Evolutionary conservation across 1,139 yeast species (phyloP).

Genomic region (Cylindricascospora bacillispora): DNA sequence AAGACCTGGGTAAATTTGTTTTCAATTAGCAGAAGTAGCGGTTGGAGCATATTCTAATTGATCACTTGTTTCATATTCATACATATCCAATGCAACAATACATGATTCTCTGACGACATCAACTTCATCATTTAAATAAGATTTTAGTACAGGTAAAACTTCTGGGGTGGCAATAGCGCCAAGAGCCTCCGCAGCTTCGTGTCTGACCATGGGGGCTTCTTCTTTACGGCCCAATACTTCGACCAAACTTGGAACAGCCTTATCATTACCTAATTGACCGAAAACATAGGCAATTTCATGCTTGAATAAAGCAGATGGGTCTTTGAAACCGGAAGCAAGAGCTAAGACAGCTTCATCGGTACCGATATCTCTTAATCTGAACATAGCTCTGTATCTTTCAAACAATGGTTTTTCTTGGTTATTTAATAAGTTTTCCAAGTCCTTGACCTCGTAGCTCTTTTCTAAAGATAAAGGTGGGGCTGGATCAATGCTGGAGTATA

Average conservation of each 20-base stretch:
- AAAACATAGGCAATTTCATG: constrained; percentile 98
- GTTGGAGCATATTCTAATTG: constrained; percentile 65
- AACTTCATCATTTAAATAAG: constrained; percentile 69
- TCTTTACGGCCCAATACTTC: constrained; percentile 61
- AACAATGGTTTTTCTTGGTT: constrained; percentile 71
- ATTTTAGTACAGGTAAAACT: constrained; percentile 74
- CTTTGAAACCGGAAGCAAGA: constrained; percentile 78
- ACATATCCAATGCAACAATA: constrained; percentile 94
- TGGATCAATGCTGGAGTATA: constrained; percentile 85
- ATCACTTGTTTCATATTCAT: constrained; percentile 81
- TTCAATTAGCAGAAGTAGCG: neutral
- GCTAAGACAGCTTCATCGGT: constrained; percentile 88
- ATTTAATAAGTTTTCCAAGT: constrained; percentile 56
- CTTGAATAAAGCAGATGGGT: constrained; percentile 84
- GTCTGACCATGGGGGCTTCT: constrained; percentile 98
- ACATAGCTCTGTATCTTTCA: constrained; percentile 97
- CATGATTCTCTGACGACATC: constrained; percentile 93
- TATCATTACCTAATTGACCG: constrained; percentile 93
- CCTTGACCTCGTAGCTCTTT: constrained; percentile 43
- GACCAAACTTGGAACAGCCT: constrained; percentile 76
- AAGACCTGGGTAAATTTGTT: too few species aligned
- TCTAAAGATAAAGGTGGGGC: constrained; percentile 88
- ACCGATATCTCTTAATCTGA: constrained; percentile 89
- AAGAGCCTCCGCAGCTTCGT: constrained; percentile 98
- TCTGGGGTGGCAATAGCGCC: constrained; percentile 97